Conservation (phyloP, 2,329 filamentous ascomycete species). For the Dactylellina sp. region DNA sequence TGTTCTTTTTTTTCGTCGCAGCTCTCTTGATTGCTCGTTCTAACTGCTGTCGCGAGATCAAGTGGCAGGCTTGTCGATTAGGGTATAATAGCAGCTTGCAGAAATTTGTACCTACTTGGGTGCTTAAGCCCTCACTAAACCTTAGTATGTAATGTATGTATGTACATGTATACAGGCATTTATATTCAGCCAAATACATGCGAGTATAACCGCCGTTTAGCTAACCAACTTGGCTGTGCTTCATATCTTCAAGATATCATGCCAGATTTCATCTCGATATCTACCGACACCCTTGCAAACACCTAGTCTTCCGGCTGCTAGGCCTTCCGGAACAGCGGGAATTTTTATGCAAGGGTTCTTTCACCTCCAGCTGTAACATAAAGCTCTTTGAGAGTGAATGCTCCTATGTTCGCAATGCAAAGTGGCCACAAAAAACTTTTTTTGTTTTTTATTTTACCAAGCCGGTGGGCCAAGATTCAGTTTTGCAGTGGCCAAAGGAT, state of each 20-base stretch:
- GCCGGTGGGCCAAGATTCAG: not conserved
- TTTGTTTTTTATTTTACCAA: not conserved
- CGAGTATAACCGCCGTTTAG: constrained; percentile 20
- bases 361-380: constrained; percentile 15
- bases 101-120: not conserved
- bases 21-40: not conserved
- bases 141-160: too few relatives aligned
- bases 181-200: constrained; percentile 42
- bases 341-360: constrained; percentile 48
- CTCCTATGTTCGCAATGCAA: not conserved
- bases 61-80: not conserved
- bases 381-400: not conserved
- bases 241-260: constrained; percentile 8
- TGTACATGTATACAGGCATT: constrained; percentile 21
- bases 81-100: not conserved
- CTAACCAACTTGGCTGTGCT: not conserved
- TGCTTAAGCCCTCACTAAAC: not conserved
- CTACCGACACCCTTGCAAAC: constrained; percentile 13
- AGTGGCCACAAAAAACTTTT: constrained; percentile 30
- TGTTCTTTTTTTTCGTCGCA: too few relatives aligned
- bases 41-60: constrained; percentile 37
- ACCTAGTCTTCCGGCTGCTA: constrained; percentile 29
- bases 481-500: constrained; percentile 4
- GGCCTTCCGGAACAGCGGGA: constrained; percentile 43
- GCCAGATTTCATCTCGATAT: constrained; percentile 24